Percentiles rank a stretch among this genome's conserved stretches.
These are phyloP conservation scores for Geotrichum klebahnii DNA, from an alignment of 1,139 yeast genomes.

Conservation along the genomic window DNA sequence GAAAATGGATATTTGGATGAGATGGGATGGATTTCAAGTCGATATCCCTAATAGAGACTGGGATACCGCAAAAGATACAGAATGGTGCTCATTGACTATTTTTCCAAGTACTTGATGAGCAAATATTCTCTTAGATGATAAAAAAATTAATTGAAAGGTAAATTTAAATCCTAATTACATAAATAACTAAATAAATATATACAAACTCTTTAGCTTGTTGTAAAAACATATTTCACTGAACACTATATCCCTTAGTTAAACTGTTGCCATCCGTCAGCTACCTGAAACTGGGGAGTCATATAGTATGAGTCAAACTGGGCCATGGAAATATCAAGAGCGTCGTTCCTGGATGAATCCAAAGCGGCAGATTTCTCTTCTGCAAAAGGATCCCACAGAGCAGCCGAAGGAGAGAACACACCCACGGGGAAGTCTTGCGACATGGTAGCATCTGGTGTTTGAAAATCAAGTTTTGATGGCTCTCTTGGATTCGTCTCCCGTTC, in stretches of 20 bases:
- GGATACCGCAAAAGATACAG: constrained; percentile 29
- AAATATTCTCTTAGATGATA: background rate
- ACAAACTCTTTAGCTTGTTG: background rate
- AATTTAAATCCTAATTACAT: background rate
- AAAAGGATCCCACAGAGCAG: too few relatives aligned
- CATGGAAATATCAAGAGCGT: constrained; percentile 4
- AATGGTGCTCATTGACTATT: constrained; percentile 29
- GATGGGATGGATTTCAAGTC: constrained; percentile 32
- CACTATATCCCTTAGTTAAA: background rate
- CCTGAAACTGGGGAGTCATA: background rate
- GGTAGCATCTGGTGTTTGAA: too few relatives aligned
- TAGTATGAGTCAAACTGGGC: constrained; percentile 11
- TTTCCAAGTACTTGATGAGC: constrained; percentile 13
- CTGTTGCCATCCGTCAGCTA: constrained; percentile 1
- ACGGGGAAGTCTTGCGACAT: too few relatives aligned
- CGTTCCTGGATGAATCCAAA: background rate
- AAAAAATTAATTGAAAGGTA: background rate
- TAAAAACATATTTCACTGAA: background rate
- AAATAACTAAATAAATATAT: background rate
- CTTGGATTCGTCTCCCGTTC: too few relatives aligned
- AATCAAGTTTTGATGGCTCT: too few relatives aligned
- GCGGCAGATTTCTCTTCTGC: background rate
- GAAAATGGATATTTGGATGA: constrained; percentile 32
- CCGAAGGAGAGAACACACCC: too few relatives aligned
- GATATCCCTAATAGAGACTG: constrained; percentile 31